These are phyloP conservation scores for Saccharomyces uvarum DNA, from an alignment of 1,139 yeast genomes.

Conservation along the genomic window DNA sequence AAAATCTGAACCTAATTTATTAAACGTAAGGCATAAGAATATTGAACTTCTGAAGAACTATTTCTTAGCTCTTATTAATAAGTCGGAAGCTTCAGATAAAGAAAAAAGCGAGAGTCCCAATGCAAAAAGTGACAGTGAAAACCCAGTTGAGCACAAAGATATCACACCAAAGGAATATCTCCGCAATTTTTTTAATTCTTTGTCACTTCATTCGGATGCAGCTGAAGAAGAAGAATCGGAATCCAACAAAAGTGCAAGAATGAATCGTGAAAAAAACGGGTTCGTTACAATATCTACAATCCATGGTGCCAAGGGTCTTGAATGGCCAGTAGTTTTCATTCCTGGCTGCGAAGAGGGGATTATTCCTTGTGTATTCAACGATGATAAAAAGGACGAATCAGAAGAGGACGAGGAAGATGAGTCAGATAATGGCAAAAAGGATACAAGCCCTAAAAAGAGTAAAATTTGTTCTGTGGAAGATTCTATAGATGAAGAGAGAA, in stretches of 20 bases:
- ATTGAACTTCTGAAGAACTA: conserved; percentile 41
- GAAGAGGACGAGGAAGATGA: conserved; percentile 27
- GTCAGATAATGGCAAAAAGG: conserved; percentile 10
- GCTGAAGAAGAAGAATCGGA: conserved; percentile 11
- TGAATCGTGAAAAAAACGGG: conserved; percentile 18
- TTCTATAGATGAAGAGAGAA: conserved; percentile 59
- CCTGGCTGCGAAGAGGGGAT: conserved; percentile 60
- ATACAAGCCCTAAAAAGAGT: conserved; percentile 15
- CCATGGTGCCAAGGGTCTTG: conserved; percentile 88
- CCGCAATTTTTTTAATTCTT: conserved; percentile 49
- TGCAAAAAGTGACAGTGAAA: background rate
- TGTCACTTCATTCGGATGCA: conserved; percentile 45
- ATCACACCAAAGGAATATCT: conserved; percentile 32
- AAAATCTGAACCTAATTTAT: conserved; percentile 12
- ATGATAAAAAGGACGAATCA: conserved; percentile 34
- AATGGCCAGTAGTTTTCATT: conserved; percentile 88
- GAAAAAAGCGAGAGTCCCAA: background rate
- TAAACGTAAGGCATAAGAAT: conserved; percentile 34
- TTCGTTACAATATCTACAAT: conserved; percentile 57
- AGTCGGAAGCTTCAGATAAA: background rate
- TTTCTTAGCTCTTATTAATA: conserved; percentile 30
- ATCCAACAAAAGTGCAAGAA: conserved; percentile 14
- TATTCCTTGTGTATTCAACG: conserved; percentile 46
- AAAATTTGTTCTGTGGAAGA: conserved; percentile 16
- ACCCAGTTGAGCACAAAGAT: background rate